These are phyloP conservation scores for Cystobasidium tubakii DNA, from an alignment of 768 basidiomycete species.

Conservation along the genomic window DNA sequence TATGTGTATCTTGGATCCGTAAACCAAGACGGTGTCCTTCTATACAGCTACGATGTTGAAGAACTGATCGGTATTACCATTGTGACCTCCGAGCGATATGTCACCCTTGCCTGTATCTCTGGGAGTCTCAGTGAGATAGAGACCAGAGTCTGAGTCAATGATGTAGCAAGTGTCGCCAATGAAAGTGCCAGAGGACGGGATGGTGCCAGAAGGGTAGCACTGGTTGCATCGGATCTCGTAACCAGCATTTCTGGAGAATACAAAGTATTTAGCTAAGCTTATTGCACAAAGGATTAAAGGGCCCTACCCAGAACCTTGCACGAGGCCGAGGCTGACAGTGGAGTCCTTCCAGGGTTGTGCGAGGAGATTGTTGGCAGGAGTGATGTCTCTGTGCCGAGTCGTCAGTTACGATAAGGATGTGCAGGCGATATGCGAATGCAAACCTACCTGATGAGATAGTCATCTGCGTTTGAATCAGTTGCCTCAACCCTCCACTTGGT, in stretches of 20 bases:
- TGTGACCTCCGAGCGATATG: not conserved
- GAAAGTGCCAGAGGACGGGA: not conserved
- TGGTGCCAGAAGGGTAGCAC: not conserved
- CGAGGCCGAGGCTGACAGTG: not conserved
- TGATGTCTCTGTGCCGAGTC: not conserved
- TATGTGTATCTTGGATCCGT: no score
- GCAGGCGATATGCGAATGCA: no score
- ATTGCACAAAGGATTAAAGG: not conserved
- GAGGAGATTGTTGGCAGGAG: not conserved
- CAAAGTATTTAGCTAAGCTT: not conserved
- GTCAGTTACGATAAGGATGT: no score
- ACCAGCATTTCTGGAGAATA: not conserved
- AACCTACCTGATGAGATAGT: slow-evolving; percentile 9
- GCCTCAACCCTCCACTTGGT: slow-evolving; percentile 1
- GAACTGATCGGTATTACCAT: not conserved
- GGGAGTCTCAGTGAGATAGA: slow-evolving; percentile 6
- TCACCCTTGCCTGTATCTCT: not conserved
- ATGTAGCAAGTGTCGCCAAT: slow-evolving; percentile 6
- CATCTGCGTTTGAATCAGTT: not conserved
- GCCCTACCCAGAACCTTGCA: not conserved
- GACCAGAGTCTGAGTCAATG: not conserved
- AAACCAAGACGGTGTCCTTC: no score
- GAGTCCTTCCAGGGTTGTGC: not conserved
- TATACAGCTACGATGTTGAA: slow-evolving; percentile 7
- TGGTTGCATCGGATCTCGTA: not conserved